These are phyloP conservation scores for Diaporthe nobilis DNA, from an alignment of 2,329 filamentous ascomycete genomes.

Conservation along the genomic window DNA sequence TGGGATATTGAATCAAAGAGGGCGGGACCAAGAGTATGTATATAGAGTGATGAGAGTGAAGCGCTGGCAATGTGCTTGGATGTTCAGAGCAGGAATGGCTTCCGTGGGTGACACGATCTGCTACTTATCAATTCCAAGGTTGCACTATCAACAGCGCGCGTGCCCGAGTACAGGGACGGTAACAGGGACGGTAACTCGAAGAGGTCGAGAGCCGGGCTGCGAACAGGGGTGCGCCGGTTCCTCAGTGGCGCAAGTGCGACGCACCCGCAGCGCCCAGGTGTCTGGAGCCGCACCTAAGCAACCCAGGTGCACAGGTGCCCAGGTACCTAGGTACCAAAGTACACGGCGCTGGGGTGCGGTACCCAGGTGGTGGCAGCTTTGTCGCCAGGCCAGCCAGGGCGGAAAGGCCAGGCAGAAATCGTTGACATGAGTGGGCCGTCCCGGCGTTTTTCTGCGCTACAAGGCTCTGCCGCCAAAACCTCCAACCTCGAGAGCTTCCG, in stretches of 20 bases:
- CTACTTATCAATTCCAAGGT: slow-evolving; percentile 23
- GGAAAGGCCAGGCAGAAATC: slow-evolving; percentile 34
- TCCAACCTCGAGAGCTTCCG: slow-evolving; percentile 22
- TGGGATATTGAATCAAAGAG: not conserved
- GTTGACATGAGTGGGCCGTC: slow-evolving; percentile 27
- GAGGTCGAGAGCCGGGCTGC: not conserved
- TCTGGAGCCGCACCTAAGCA: slow-evolving; percentile 16
- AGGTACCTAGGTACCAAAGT: not conserved
- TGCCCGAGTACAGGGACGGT: slow-evolving; percentile 17
- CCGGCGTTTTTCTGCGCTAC: slow-evolving; percentile 33
- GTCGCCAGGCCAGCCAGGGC: slow-evolving; percentile 19
- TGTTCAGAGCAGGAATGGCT: not conserved
- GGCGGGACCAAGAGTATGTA: not conserved
- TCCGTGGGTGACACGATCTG: slow-evolving; percentile 1
- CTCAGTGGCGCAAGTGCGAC: not conserved
- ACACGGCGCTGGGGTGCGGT: not conserved
- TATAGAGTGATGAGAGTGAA: slow-evolving; percentile 23
- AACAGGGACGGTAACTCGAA: slow-evolving; percentile 10
- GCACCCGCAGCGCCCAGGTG: slow-evolving; percentile 7
- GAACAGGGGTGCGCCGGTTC: not conserved
- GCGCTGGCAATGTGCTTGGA: not conserved
- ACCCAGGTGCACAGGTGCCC: not conserved
- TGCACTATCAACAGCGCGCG: slow-evolving; percentile 27
- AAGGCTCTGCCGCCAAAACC: slow-evolving; percentile 29
- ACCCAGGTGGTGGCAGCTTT: slow-evolving; percentile 9